Base-by-base conservation (phyloP, 192 early-diverging fungal genomes). In the Linnemannia exigua region DNA sequence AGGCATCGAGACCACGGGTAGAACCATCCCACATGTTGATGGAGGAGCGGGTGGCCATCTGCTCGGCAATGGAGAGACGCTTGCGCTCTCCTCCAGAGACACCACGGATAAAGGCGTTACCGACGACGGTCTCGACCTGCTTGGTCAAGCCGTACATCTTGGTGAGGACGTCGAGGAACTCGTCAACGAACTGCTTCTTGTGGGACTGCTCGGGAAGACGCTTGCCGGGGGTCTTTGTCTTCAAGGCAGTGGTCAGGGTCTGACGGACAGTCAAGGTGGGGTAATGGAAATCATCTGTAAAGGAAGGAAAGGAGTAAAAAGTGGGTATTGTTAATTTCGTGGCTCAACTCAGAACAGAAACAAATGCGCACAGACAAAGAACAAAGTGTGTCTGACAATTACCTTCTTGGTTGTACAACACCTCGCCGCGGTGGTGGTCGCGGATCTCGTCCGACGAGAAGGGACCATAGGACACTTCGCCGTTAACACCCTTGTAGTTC, bases 1-100 rank as follows among this genome's bases (percentile, higher is more conserved):
- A 95, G 22, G 95, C 93, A 89, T 97, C 96, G 63, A 97, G 89
- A 63, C 96, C 96, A 47, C 91, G 90, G 15, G 96, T 97, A 74
- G 92, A 92, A 16, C 93, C 91, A 77, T 95, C 94, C 93, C 93
- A 95, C 54, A 92, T 87, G 66, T 93, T 92, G 76, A 95, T 33
- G 4, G 78, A 75, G 33, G 84, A 86, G 28, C 84, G 89, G 31
- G 90, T 91, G 15, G 93, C 93, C 76, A 95, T 93, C 81, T 95
- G 94, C 87, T 95, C 94, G 14, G 94, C 93, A 83, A 95, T 95
- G 12, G 93, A 94, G 54, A 95, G 89, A 78, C 95, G 95, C 84
- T 94, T 94, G 80, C 93, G 92, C 87, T 96, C 95, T 71, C 95
- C 95, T 79, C 95, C 94, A 28, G 93, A 94, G 41, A 95, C 87